A percentile compares a stretch with the other conserved stretches of the same genome.
phyloP scores from a whole-genome alignment of 2,329 filamentous ascomycete species.

The Endocalyx cinctus region DNA sequence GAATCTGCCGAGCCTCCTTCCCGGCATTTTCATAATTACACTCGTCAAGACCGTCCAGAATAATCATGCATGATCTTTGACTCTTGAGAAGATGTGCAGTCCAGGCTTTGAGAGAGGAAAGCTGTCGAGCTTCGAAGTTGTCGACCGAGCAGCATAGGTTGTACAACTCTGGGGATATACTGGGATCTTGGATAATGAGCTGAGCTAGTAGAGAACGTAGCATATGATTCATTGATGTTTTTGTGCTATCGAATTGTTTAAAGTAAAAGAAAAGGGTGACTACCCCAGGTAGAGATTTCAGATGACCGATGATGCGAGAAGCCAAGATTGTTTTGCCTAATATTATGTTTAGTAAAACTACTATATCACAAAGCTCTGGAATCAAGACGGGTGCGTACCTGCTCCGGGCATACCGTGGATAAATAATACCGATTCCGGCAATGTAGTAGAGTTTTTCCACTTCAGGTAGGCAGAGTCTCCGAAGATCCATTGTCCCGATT shows the following conservation, averaged over 20 bases:
- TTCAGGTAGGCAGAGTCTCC: neutral
- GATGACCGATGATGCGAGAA: conserved; percentile 5
- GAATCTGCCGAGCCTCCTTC: conserved; percentile 1
- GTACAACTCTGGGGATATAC: neutral
- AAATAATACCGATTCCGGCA: conserved; percentile 6
- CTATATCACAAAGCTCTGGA: too few relatives aligned
- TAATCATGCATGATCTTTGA: conserved; percentile 2
- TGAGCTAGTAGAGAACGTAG: conserved; percentile 6
- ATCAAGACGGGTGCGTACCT: conserved; percentile 5
- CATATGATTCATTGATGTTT: conserved; percentile 5
- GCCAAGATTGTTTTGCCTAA: conserved; percentile 9
- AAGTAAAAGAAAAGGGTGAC: conserved; percentile 10
- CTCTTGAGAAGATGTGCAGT: conserved; percentile 1
- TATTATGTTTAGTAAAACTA: too few relatives aligned
- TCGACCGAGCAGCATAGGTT: conserved; percentile 1
- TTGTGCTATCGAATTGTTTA: conserved; percentile 6
- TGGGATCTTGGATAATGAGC: conserved; percentile 1
- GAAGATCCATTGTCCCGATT: neutral
- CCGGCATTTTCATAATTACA: conserved; percentile 1
- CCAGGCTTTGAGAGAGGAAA: conserved; percentile 3
- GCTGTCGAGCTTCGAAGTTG: conserved; percentile 1
- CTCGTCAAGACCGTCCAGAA: conserved; percentile 9
- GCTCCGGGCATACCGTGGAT: conserved; percentile 15
- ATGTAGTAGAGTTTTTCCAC: conserved; percentile 1
- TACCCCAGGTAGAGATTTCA: neutral